Evolutionary conservation across 129 eudicot genomes (phyloP).

Genomic region (Chrysanthemum seticuspe): DNA sequence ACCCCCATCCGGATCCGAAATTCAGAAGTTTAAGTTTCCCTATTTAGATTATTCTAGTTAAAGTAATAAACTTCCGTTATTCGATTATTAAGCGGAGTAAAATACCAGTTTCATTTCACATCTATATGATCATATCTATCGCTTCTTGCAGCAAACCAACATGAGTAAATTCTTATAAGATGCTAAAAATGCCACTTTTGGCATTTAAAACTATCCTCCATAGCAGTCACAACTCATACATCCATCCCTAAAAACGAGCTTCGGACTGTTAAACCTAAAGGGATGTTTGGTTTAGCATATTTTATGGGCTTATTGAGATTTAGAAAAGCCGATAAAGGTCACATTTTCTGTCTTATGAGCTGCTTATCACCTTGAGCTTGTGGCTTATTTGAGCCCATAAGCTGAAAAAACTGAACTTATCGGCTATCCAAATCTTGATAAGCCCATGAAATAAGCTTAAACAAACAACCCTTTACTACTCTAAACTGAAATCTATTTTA

Average conservation of each 20-base stretch:
- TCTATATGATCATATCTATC: slow-evolving; percentile 2
- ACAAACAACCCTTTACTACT: neutral
- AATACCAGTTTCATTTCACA: neutral
- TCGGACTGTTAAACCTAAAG: no score
- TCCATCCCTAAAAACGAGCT: no score
- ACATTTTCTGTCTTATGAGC: no score
- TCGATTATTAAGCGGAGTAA: neutral
- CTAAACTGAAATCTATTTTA: no score
- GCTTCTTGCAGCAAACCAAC: slow-evolving; percentile 13
- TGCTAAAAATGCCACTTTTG: slow-evolving; percentile 9
- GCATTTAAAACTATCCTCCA: slow-evolving; percentile 12
- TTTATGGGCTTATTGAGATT: no score
- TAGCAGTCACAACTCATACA: neutral
- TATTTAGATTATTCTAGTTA: neutral
- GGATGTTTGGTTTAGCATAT: no score
- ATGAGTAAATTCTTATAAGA: slow-evolving; percentile 9
- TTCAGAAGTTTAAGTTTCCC: neutral
- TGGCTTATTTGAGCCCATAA: no score
- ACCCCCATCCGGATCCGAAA: neutral
- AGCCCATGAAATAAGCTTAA: no score
- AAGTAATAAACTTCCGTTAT: neutral
- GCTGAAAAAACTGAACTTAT: no score
- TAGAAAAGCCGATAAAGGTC: no score
- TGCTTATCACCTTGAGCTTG: no score
- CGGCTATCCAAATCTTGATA: no score